Conservation (phyloP, 2,329 filamentous ascomycete genomes). For the Emergomyces pasteurianus region DNA sequence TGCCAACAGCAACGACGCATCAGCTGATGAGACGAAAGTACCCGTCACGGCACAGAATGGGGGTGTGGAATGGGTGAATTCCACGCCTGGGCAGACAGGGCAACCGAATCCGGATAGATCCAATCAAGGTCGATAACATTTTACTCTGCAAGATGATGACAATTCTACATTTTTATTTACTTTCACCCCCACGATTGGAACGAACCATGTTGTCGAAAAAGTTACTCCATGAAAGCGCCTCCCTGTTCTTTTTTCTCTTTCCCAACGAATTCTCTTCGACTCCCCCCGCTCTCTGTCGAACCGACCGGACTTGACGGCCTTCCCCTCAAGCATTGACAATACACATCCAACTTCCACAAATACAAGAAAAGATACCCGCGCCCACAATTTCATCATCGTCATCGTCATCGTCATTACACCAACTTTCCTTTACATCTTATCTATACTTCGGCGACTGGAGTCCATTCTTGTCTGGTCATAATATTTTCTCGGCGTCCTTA, state of each 20-base stretch:
- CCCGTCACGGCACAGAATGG: constrained; percentile 26
- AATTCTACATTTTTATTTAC: background rate
- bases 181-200: background rate
- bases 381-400: background rate
- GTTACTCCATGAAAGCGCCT: background rate
- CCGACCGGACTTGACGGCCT: too few relatives aligned
- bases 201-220: background rate
- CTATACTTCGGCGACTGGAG: background rate
- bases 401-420: background rate
- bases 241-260: background rate
- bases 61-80: constrained; percentile 22
- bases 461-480: background rate
- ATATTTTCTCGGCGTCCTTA: background rate
- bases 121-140: constrained; percentile 20
- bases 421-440: background rate
- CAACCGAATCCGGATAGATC: constrained; percentile 25
- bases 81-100: constrained; percentile 14
- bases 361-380: background rate
- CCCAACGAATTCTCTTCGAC: background rate
- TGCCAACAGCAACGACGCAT: constrained; percentile 10
- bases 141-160: background rate
- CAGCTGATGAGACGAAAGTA: constrained; percentile 31
- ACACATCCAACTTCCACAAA: background rate
- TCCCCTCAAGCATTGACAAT: too few relatives aligned
- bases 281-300: background rate